These are phyloP conservation scores for Sugiyamaella xylanicola DNA, from an alignment of 1,139 yeast species.

Conservation along the genomic window DNA sequence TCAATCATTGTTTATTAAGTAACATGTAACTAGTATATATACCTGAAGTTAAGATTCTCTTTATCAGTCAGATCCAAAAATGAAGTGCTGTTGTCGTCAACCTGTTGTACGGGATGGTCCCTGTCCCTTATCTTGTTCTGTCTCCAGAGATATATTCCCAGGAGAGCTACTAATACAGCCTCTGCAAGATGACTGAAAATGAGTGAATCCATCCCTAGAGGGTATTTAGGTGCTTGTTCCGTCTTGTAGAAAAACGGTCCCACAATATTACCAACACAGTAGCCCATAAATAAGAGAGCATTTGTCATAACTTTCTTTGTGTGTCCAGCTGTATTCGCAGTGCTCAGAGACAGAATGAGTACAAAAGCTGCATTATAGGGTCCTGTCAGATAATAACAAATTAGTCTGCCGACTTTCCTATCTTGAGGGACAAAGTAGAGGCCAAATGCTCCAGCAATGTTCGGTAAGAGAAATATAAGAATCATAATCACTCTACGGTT, in stretches of 20 bases:
- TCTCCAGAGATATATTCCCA: slow-evolving; percentile 40
- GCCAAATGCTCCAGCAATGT: slow-evolving; percentile 34
- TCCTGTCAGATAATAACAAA: slow-evolving; percentile 36
- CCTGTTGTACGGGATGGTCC: neutral
- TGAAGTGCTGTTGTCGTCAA: slow-evolving; percentile 36
- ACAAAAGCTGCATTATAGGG: slow-evolving; percentile 48
- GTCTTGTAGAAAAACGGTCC: slow-evolving; percentile 58
- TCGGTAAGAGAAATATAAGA: slow-evolving; percentile 30
- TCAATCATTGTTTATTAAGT: no score
- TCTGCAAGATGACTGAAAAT: slow-evolving; percentile 42
- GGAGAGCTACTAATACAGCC: slow-evolving; percentile 35
- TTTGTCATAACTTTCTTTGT: slow-evolving; percentile 54
- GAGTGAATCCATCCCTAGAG: slow-evolving; percentile 48
- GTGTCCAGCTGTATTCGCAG: slow-evolving; percentile 60
- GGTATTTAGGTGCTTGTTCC: slow-evolving; percentile 53
- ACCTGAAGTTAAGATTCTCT: slow-evolving; percentile 63
- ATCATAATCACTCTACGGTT: slow-evolving; percentile 28
- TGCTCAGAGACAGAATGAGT: slow-evolving; percentile 50
- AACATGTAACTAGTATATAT: slow-evolving; percentile 42
- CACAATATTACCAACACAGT: slow-evolving; percentile 57
- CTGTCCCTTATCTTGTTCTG: slow-evolving; percentile 38
- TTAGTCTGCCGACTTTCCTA: slow-evolving; percentile 31
- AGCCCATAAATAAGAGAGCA: slow-evolving; percentile 51
- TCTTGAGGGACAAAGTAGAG: slow-evolving; percentile 31
- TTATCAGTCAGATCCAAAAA: slow-evolving; percentile 65